Evolutionary conservation across 1,139 yeast species (phyloP), one percentile per base, ranked within the genome.

Genomic region (Geotrichum fermentans): DNA sequence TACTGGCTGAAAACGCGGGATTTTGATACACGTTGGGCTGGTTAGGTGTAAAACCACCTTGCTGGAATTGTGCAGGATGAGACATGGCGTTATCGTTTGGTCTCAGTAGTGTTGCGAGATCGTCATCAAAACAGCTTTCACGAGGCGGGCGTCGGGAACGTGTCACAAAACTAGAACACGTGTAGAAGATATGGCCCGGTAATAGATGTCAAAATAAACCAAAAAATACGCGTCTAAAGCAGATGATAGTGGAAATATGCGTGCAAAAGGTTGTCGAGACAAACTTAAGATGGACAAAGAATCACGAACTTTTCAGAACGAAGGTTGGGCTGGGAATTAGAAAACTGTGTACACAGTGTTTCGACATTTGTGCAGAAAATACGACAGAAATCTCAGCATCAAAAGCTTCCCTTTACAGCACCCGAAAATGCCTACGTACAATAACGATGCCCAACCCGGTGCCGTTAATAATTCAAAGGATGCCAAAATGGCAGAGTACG

Each of bases 401-500:
- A n/a, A n/a, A n/a, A n/a, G n/a, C n/a, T n/a, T n/a, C n/a, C n/a
- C n/a, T n/a, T n/a, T n/a, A n/a, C n/a, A n/a, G n/a, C n/a, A n/a
- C n/a, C n/a, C 40, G 7, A 37, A 16, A 20, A 46, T 46, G 50
- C 50, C 50, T 11, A 36, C 45, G 14, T 46, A 35, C 26, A 26
- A 32, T 13, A 41, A 30, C 38, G 45, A 46, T 11, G 17, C 22
- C 18, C 41, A 46, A 14, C 6, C 40, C 6, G 45, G 14, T 13
- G n/a, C 30, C 18, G 17, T 2, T 11, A 30, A 20, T 18, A 21
- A 26, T 44, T 13, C 52, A 40, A 22, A 50, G 33, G 41, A 47
- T 40, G 39, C 50, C 14, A 52, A 56, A 39, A 49, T 66, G 51
- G 79, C 75, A 49, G 82, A 82, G 56, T 90, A 90, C 67, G 82